phyloP scores from a whole-genome alignment of 495 filamentous ascomycete genomes.

The Hypomontagnella submonticulosa region DNA sequence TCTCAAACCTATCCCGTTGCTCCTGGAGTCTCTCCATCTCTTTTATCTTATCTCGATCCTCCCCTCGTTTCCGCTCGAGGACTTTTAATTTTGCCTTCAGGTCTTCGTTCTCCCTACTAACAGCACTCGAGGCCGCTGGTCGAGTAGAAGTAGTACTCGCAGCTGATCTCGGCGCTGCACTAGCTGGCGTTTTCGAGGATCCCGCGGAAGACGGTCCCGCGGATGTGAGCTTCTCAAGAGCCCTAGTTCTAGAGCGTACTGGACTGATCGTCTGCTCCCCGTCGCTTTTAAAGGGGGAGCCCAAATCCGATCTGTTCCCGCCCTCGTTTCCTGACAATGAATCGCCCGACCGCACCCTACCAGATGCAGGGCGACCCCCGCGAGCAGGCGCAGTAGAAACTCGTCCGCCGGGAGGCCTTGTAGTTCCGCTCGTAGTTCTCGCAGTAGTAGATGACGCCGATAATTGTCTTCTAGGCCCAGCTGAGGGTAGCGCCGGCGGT shows the following conservation, averaged over 20 bases:
- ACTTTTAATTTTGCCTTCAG: conserved; percentile 81
- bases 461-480: conserved; percentile 47
- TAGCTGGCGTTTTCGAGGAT: conserved; percentile 47
- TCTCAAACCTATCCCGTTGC: conserved; percentile 87
- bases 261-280: conserved; percentile 61
- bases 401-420: conserved; percentile 52
- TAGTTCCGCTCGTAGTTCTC: conserved; percentile 43
- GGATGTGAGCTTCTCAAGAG: conserved; percentile 59
- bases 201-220: conserved; percentile 43
- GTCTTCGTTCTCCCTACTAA: conserved; percentile 77
- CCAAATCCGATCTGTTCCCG: conserved; percentile 49
- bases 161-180: conserved; percentile 29
- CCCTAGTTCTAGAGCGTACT: conserved; percentile 54
- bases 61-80: conserved; percentile 81
- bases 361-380: conserved; percentile 46
- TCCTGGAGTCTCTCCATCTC: conserved; percentile 76
- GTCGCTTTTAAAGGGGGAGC: conserved; percentile 54
- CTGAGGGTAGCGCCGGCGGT: conserved; percentile 62
- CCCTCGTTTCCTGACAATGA: conserved; percentile 54
- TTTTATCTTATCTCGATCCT: conserved; percentile 90
- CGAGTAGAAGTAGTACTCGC: conserved; percentile 42
- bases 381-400: conserved; percentile 48
- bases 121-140: conserved; percentile 49
- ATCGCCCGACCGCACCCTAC: conserved; percentile 56
- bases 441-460: conserved; percentile 50